These are phyloP conservation scores for Plectosphaerella sp. DNA, from an alignment of 2,329 filamentous ascomycete genomes.

Conservation along the genomic window DNA sequence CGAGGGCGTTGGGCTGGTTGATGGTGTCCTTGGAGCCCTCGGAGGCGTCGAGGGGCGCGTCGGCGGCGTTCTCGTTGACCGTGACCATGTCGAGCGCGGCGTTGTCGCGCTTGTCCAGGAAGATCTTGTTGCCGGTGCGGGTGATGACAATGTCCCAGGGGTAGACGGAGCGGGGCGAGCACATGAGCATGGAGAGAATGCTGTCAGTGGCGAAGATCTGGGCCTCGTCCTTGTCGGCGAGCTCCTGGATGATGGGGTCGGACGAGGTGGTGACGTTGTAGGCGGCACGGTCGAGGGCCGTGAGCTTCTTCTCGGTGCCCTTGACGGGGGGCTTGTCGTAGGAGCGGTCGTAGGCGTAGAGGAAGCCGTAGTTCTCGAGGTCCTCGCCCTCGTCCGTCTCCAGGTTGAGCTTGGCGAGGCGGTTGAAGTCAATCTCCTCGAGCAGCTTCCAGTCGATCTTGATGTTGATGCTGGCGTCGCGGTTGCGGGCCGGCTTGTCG, in stretches of 20 bases:
- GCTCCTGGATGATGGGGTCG: slow-evolving; percentile 94
- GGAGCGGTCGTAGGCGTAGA: slow-evolving; percentile 95
- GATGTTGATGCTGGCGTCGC: slow-evolving; percentile 93
- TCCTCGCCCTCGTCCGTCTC: slow-evolving; percentile 95
- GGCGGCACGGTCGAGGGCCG: slow-evolving; percentile 84
- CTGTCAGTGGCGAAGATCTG: slow-evolving; percentile 96
- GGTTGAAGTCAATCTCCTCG: slow-evolving; percentile 98
- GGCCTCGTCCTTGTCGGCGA: slow-evolving; percentile 92
- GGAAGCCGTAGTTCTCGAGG: slow-evolving; percentile 90
- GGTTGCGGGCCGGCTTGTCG: slow-evolving; percentile 95
- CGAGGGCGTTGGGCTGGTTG: slow-evolving; percentile 89
- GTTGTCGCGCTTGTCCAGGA: slow-evolving; percentile 96
- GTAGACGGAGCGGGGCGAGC: slow-evolving; percentile 91
- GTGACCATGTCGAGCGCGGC: slow-evolving; percentile 95
- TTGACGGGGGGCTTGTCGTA: slow-evolving; percentile 94
- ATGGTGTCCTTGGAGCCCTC: slow-evolving; percentile 92
- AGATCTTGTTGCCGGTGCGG: slow-evolving; percentile 92
- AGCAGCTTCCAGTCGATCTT: slow-evolving; percentile 93
- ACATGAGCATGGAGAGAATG: slow-evolving; percentile 99
- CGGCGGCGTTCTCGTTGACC: slow-evolving; percentile 97
- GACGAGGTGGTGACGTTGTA: slow-evolving; percentile 98
- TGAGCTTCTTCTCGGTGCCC: slow-evolving; percentile 80
- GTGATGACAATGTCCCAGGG: slow-evolving; percentile 97
- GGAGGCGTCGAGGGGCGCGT: slow-evolving; percentile 85
- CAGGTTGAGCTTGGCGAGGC: slow-evolving; percentile 90